Evolutionary conservation across 352 stramenopile species (phyloP), one percentile per base, ranked within the genome.

Genomic region (Pythium sukuiense): DNA sequence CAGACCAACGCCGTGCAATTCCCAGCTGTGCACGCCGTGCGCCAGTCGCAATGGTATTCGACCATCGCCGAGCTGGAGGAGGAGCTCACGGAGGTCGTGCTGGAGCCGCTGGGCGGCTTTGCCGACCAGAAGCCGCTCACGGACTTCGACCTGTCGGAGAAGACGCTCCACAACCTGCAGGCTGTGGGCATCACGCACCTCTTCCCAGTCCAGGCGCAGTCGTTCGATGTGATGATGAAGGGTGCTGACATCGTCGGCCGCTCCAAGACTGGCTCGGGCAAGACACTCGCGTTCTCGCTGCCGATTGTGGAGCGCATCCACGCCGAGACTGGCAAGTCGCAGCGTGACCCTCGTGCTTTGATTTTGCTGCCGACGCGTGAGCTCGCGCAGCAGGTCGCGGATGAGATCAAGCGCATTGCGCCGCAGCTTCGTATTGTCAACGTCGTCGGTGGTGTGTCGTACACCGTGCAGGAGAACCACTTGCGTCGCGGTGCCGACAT

Each of bases 351-450:
- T 33, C 85, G 90, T 45, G 89, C 98, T 55, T 75, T 99, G 11
- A 89, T 99, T 20, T 76, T 99, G 65, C 88, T 98, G 20, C 97
- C 97, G 0, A 99, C 97, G 29, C 93, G 97, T 33, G 97, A 99
- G 85, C 84, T 99, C 45, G 97, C 96, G 43, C 89, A 95, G 70
- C 98, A 99, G 75, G 98, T 99, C 56, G 77, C 93, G 57, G 94
- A 98, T 48, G 95, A 98, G 68, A 77, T 93, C 55, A 76, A 82
- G 61, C 81, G 83, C 43, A 77, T 95, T 60, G 85, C 91, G n/a
- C 83, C 92, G 46, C 94, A 98, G 73, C 82, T 99, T 18, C 80
- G 85, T 57, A 93, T 79, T 26, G 77, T 96, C 30, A 97, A 91
- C 68, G 92, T 97, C 65, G 98, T 98, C 43, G 96, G 96, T 52